phyloP scores from a whole-genome alignment of 495 filamentous ascomycete species.

The Lophium mytilinum region DNA sequence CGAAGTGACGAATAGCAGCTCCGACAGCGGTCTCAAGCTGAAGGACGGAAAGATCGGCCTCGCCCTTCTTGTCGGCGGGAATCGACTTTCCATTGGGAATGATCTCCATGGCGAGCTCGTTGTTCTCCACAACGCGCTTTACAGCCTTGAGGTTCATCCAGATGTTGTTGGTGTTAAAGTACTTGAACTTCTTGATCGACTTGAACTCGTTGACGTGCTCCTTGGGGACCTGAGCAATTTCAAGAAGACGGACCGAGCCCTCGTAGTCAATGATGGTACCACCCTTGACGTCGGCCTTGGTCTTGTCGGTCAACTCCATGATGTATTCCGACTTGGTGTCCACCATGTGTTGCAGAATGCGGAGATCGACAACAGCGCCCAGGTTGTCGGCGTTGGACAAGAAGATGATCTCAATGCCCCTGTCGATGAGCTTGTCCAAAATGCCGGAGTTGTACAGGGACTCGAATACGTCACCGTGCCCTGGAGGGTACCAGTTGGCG shows the following conservation, averaged over 20 bases:
- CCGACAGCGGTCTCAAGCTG: conserved; percentile 98
- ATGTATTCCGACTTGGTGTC: conserved; percentile 94
- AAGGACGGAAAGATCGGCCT: conserved; percentile 93
- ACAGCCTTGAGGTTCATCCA: conserved; percentile 97
- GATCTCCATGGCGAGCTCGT: conserved; percentile 99
- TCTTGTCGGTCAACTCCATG: conserved; percentile 99
- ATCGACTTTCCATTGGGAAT: conserved; percentile 99
- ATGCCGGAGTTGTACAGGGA: conserved; percentile 99
- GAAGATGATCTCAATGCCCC: conserved; percentile 97
- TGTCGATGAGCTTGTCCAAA: conserved; percentile 87
- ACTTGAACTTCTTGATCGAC: conserved; percentile 99
- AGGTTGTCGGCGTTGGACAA: conserved; percentile 98
- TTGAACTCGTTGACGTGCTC: conserved; percentile 99
- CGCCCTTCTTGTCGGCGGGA: conserved; percentile 97
- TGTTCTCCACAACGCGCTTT: conserved; percentile 97
- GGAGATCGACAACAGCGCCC: conserved; percentile 92
- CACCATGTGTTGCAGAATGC: conserved; percentile 98
- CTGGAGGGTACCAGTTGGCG: conserved; percentile 97
- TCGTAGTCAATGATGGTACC: conserved; percentile 99
- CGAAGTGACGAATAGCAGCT: conserved; percentile 97
- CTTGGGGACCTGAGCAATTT: conserved; percentile 99
- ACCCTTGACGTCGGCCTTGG: conserved; percentile 99
- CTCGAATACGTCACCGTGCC: conserved; percentile 99
- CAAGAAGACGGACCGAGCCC: conserved; percentile 86
- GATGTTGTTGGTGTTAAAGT: conserved; percentile 99